Percentiles rank a stretch among this genome's conserved stretches.
phyloP scores from a whole-genome alignment of 805 yeast genomes.

The Sugiyamaella smithiae region DNA sequence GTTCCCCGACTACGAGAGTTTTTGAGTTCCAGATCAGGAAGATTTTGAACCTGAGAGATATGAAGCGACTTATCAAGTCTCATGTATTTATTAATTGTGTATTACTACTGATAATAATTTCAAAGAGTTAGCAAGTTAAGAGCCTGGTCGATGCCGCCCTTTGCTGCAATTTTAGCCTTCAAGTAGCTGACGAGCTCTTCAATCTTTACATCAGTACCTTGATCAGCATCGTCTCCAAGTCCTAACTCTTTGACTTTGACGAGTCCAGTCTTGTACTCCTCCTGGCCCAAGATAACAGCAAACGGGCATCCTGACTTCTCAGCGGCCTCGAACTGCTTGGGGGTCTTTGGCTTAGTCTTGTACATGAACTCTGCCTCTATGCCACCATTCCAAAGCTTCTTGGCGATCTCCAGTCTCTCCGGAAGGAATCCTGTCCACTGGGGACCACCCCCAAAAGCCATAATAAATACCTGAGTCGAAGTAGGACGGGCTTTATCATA shows the following conservation, averaged over 20 bases:
- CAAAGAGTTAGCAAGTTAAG: slow-evolving; percentile 15
- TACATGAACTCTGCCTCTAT: slow-evolving; percentile 88
- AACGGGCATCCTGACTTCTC: slow-evolving; percentile 88
- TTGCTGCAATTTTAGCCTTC: slow-evolving; percentile 45
- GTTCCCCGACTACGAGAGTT: slow-evolving; percentile 19
- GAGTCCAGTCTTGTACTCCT: slow-evolving; percentile 78
- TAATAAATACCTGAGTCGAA: slow-evolving; percentile 87
- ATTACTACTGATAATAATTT: not conserved
- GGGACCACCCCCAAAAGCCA: slow-evolving; percentile 99
- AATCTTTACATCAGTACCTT: slow-evolving; percentile 74
- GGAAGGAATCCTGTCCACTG: slow-evolving; percentile 90
- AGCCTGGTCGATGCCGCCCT: slow-evolving; percentile 17
- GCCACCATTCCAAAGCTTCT: slow-evolving; percentile 81
- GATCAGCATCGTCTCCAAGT: slow-evolving; percentile 80
- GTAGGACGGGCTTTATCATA: slow-evolving; percentile 70
- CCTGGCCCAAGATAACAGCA: slow-evolving; percentile 93
- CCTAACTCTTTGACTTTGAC: slow-evolving; percentile 86
- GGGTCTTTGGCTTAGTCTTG: slow-evolving; percentile 89
- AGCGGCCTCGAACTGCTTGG: slow-evolving; percentile 97
- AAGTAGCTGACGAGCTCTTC: slow-evolving; percentile 56
- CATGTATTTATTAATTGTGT: not conserved
- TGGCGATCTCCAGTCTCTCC: slow-evolving; percentile 87
- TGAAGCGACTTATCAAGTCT: not conserved
- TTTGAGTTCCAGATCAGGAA: no score
- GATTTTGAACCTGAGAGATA: no score